A percentile compares a stretch with the other conserved stretches of the same genome.
phyloP scores from a whole-genome alignment of 805 yeast species.

The Lachancea thermotolerans region DNA sequence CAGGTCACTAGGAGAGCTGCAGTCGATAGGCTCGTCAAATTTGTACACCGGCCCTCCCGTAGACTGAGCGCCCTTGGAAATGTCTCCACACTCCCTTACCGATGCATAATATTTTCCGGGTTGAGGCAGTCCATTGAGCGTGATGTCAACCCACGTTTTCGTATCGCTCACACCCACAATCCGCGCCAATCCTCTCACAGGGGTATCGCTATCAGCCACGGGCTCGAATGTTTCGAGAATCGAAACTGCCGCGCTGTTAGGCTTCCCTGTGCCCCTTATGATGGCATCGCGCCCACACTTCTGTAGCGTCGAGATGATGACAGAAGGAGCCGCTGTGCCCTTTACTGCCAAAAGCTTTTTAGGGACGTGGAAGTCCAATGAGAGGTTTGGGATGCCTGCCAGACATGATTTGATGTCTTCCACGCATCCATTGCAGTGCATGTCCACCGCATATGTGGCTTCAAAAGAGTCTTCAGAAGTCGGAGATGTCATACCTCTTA shows the following conservation, averaged over 20 bases:
- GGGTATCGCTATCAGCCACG: conserved; percentile 37
- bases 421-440: conserved; percentile 73
- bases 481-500: conserved; percentile 6
- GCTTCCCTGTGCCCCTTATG: conserved; percentile 82
- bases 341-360: conserved; percentile 58
- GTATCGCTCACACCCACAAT: conserved; percentile 58
- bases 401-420: conserved; percentile 52
- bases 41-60: conserved; percentile 49
- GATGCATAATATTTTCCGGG: conserved; percentile 63
- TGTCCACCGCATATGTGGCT: conserved; percentile 79
- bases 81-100: conserved; percentile 65
- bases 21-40: conserved; percentile 27
- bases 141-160: conserved; percentile 64
- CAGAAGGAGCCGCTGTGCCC: conserved; percentile 73
- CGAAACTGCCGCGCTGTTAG: conserved; percentile 86
- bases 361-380: conserved; percentile 49
- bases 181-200: conserved; percentile 83
- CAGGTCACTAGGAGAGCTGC: conserved; percentile 31
- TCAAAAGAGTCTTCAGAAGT: conserved; percentile 40
- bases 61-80: conserved; percentile 62
- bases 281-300: conserved; percentile 81
- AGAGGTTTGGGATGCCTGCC: conserved; percentile 42
- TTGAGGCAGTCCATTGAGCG: conserved; percentile 59
- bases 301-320: conserved; percentile 61
- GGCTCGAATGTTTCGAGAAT: conserved; percentile 68